phyloP scores from a whole-genome alignment of 371 early-diverging fungal species.

The Fennellomyces sp. region DNA sequence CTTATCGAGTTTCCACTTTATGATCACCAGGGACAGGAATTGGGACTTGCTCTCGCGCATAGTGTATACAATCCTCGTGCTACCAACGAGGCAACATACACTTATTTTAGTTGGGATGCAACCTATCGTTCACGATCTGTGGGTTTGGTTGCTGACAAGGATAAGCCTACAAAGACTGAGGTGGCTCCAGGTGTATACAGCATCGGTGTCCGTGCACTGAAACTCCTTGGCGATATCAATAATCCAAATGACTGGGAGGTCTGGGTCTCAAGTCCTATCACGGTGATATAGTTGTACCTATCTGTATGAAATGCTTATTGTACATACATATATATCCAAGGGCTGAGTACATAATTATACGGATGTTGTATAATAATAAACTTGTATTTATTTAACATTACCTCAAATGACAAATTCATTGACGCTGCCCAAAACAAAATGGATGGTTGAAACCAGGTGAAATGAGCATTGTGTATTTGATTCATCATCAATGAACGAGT shows the following conservation, averaged over 20 bases:
- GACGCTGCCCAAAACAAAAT: conserved; percentile 4
- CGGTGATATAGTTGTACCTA: no score
- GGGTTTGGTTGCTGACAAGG: no score
- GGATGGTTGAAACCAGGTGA: no score
- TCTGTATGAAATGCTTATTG: not conserved
- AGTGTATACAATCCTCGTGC: no score
- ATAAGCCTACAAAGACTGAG: not conserved
- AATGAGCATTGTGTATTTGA: no score
- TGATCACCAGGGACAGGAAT: conserved; percentile 10
- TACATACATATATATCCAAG: no score
- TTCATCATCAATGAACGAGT: not conserved
- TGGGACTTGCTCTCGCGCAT: no score
- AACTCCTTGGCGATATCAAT: conserved; percentile 5
- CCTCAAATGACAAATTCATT: not conserved
- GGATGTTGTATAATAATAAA: no score
- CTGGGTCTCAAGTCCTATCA: conserved; percentile 15
- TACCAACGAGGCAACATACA: no score
- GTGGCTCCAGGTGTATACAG: conserved; percentile 7
- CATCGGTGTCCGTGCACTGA: conserved; percentile 9
- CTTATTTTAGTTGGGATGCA: conserved; percentile 16
- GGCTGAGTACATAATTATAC: no score
- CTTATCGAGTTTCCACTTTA: conserved; percentile 16
- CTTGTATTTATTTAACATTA: no score
- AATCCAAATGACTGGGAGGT: conserved; percentile 8
- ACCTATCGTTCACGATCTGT: conserved; percentile 15